These are phyloP conservation scores for Gracilaria domingensis DNA, from an alignment of 23 red algal species.

Conservation along the genomic window DNA sequence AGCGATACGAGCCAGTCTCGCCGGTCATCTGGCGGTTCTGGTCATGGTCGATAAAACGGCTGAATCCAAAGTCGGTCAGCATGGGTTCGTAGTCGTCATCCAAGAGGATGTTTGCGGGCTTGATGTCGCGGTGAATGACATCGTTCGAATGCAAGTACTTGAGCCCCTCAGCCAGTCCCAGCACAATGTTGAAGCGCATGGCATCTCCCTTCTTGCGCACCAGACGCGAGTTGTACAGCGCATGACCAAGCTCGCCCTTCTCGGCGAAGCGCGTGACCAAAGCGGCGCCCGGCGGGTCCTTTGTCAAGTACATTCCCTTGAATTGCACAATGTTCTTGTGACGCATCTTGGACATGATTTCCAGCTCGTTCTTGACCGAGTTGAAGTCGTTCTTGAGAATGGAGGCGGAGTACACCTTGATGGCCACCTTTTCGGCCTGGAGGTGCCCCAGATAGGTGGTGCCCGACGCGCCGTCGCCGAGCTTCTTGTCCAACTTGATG, in stretches of 20 bases:
- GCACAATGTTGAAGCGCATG: constrained; percentile 78
- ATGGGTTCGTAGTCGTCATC: constrained; percentile 76
- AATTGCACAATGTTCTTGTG: constrained; percentile 95
- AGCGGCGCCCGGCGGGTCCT: constrained; percentile 72
- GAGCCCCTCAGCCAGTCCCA: constrained; percentile 85
- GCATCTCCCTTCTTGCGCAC: constrained; percentile 73
- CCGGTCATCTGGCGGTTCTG: constrained; percentile 84
- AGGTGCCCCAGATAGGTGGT: constrained; percentile 75
- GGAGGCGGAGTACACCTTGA: constrained; percentile 90
- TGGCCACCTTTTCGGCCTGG: constrained; percentile 71
- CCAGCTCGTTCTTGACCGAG: constrained; percentile 91
- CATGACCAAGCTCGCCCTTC: constrained; percentile 86
- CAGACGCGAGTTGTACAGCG: constrained; percentile 74
- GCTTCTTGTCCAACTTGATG: constrained; percentile 71
- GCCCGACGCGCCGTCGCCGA: constrained; percentile 90
- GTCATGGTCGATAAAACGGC: constrained; percentile 80
- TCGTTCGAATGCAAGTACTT: constrained; percentile 80
- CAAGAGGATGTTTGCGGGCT: constrained; percentile 92
- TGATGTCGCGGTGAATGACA: constrained; percentile 93
- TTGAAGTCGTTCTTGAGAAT: constrained; percentile 85
- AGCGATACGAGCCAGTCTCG: constrained; percentile 93
- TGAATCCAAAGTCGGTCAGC: constrained; percentile 97
- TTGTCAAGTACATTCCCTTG: constrained; percentile 75
- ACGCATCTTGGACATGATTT: constrained; percentile 74
- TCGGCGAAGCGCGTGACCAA: constrained; percentile 88